phyloP scores from a whole-genome alignment of 2,329 filamentous ascomycete species.

The Aspergillus sp. region DNA sequence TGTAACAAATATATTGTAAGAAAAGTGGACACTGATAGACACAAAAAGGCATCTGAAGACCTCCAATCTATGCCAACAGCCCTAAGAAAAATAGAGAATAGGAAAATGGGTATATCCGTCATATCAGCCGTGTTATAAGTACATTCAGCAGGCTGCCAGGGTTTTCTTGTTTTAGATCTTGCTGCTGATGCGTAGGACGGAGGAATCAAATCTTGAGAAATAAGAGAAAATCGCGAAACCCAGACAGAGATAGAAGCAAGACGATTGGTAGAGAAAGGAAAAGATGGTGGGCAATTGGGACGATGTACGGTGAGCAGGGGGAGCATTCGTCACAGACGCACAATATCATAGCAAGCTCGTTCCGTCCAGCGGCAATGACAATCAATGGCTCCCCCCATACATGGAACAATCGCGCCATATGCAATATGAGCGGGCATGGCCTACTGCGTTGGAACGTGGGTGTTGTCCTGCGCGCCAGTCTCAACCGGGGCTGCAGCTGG shows the following conservation, averaged over 20 bases:
- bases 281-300: conserved; percentile 3
- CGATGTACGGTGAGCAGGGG: conserved; percentile 5
- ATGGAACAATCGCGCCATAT: conserved; percentile 4
- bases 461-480: conserved; percentile 58
- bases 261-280: background rate
- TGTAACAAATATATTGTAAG: conserved; percentile 2
- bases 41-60: conserved; percentile 7
- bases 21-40: conserved; percentile 4
- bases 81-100: background rate
- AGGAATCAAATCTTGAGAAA: background rate
- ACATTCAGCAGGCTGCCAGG: conserved; percentile 1
- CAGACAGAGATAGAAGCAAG: background rate
- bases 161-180: background rate
- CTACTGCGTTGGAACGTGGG: conserved; percentile 17
- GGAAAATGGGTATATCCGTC: conserved; percentile 12
- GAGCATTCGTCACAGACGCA: conserved; percentile 22
- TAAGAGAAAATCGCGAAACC: background rate
- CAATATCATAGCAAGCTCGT: conserved; percentile 11
- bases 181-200: background rate
- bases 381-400: conserved; percentile 4
- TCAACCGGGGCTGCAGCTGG: conserved; percentile 33
- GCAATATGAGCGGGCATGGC: conserved; percentile 3
- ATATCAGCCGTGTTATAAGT: conserved; percentile 1
- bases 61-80: background rate
- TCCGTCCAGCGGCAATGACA: conserved; percentile 12